Percentiles rank a stretch among this genome's conserved stretches.
Conservation (phyloP, 2,329 filamentous ascomycete species). For the Claviceps cyperi region DNA sequence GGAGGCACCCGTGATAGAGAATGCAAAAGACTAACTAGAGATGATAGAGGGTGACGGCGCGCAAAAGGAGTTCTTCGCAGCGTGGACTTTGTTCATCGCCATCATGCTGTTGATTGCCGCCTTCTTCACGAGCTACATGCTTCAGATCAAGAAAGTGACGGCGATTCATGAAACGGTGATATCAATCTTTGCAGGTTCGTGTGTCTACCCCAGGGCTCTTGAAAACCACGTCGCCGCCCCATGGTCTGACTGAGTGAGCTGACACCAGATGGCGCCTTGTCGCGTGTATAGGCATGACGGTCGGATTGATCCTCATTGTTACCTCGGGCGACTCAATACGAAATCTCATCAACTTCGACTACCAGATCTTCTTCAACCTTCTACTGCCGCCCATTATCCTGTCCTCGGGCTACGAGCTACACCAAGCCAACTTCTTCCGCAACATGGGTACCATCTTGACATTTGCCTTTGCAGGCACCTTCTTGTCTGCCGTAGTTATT, state of each 20-base stretch:
- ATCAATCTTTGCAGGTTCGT: conserved; percentile 81
- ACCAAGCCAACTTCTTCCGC: conserved; percentile 97
- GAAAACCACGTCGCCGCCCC: background rate
- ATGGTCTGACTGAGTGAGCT: background rate
- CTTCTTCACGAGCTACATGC: conserved; percentile 91
- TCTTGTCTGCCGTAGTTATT: conserved; percentile 91
- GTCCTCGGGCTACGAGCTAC: conserved; percentile 89
- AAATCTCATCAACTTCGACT: conserved; percentile 89
- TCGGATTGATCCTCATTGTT: conserved; percentile 76
- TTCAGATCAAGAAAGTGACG: conserved; percentile 93
- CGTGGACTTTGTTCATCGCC: conserved; percentile 94
- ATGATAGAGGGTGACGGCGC: conserved; percentile 58
- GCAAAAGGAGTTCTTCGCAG: conserved; percentile 86
- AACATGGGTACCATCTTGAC: conserved; percentile 96
- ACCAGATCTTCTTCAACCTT: conserved; percentile 98
- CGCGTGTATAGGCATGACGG: conserved; percentile 65
- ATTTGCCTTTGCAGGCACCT: conserved; percentile 93
- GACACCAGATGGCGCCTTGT: background rate
- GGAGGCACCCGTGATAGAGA: conserved; percentile 2
- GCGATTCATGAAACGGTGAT: conserved; percentile 96
- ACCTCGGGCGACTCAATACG: conserved; percentile 72
- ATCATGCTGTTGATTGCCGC: conserved; percentile 88
- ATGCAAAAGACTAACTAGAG: conserved; percentile 3
- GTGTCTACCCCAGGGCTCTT: background rate
- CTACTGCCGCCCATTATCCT: conserved; percentile 97